Percentiles rank a stretch among this genome's conserved stretches.
These are phyloP conservation scores for Sporobolomyces pararoseus DNA, from an alignment of 768 basidiomycete genomes.

Conservation along the genomic window DNA sequence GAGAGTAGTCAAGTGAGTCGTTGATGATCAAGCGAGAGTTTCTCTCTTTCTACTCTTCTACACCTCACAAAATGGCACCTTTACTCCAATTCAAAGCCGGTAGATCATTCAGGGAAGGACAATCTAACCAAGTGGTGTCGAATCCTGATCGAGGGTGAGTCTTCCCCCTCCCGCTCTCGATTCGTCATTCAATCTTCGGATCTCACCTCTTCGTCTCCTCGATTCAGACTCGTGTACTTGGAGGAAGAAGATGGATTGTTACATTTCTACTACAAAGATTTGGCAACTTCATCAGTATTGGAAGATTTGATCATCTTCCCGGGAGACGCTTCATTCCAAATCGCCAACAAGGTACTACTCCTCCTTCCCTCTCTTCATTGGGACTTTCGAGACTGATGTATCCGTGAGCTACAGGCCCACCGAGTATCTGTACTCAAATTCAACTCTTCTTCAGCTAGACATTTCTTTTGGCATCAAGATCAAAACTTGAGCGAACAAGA, in stretches of 20 bases:
- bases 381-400: slow-evolving; percentile 5
- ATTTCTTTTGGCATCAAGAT: slow-evolving; percentile 46
- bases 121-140: slow-evolving; percentile 40
- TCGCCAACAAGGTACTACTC: slow-evolving; percentile 8
- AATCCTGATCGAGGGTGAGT: slow-evolving; percentile 37
- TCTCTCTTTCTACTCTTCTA: background rate
- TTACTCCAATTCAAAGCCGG: slow-evolving; percentile 42
- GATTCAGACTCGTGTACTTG: slow-evolving; percentile 32
- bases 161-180: background rate
- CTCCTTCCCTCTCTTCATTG: background rate
- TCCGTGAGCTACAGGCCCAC: background rate
- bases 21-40: background rate
- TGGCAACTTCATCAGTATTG: background rate
- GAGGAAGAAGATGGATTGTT: slow-evolving; percentile 44
- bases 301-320: slow-evolving; percentile 46
- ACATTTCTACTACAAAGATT: slow-evolving; percentile 42
- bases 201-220: background rate
- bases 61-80: slow-evolving; percentile 8
- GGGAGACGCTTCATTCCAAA: slow-evolving; percentile 42
- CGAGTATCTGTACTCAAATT: slow-evolving; percentile 44
- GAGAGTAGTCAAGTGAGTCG: background rate
- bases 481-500: slow-evolving; percentile 11
- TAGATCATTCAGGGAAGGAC: slow-evolving; percentile 20
- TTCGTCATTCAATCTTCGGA: background rate
- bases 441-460: slow-evolving; percentile 36